Base-by-base conservation (phyloP, 2,329 filamentous ascomycete genomes). In the Colletotrichum spinosum region DNA sequence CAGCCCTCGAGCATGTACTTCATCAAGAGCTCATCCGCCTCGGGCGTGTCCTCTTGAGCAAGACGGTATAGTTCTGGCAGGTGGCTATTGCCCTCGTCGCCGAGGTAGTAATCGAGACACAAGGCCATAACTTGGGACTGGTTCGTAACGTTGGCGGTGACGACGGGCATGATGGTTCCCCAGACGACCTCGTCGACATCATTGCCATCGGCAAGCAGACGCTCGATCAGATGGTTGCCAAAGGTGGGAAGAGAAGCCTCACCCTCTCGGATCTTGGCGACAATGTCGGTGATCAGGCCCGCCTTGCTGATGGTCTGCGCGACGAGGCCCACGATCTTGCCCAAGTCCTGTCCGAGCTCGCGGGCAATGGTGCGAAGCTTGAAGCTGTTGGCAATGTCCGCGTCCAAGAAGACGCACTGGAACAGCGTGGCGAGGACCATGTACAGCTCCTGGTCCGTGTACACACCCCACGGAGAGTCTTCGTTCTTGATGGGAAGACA, bases 31-130 rank as follows among this genome's bases (percentile, higher is more conserved):
- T 87, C 79, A 66, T 88, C 85, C 0, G 86, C 81, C 66, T 85
- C 83, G 6, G 77, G 68, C 3, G 80, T 84, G 60, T 85, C 75
- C 50, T 81, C 71, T 52, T 81, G 79, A 39, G 87, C 81, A 7
- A 88, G 78, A 12, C 78, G 77, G 68, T 85, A 80, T 68, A 90
- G 82, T 55, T 84, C 81, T 0, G 82, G 76, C 2, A 88, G 76
- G 68, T 88, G 78, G 39, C 77, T 61, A 68, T 78, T 76, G 70
- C 84, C 81, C 64, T 84, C 75, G 64, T 83, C 75, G 55, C 79
- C 79, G 9, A 89, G 79, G 72, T 88, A 90, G 75, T 84, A 89
- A 69, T 90, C 87, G 53, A 90, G 75, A 44, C 85, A 79, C 74
- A 88, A 84, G 1, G 83, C 80, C 69, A 89, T 85, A 65, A 86